phyloP scores from a whole-genome alignment of 306 rosid genomes.

The Dalbergia cultrata region DNA sequence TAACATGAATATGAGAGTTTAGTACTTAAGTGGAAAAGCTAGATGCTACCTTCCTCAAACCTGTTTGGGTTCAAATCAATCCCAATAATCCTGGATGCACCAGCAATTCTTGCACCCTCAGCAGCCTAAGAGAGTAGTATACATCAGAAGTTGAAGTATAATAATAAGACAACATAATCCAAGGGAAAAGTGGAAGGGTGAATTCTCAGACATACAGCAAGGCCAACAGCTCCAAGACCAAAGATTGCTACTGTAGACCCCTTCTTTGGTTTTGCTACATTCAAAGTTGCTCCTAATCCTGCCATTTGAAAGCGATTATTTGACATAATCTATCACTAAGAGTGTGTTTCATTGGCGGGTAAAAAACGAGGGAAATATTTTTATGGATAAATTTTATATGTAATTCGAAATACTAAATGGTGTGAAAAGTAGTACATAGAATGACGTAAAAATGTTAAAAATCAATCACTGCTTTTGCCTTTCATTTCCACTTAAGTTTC shows the following conservation, averaged over 20 bases:
- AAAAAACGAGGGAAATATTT: too few relatives aligned
- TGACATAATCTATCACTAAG: background rate
- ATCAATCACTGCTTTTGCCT: too few relatives aligned
- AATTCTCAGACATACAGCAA: constrained; percentile 45
- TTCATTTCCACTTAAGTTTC: too few relatives aligned
- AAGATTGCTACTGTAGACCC: constrained; percentile 51
- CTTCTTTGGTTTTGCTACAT: constrained; percentile 57
- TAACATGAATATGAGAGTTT: background rate
- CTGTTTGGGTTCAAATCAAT: constrained; percentile 49
- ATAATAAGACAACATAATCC: background rate
- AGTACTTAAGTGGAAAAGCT: background rate
- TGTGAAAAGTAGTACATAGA: too few relatives aligned
- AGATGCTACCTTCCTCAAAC: constrained; percentile 52
- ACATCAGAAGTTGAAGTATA: background rate
- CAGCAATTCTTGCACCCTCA: constrained; percentile 59
- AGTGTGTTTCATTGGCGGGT: too few relatives aligned
- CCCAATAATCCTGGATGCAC: constrained; percentile 56
- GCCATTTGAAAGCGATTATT: constrained; percentile 10
- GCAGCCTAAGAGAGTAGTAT: constrained; percentile 48
- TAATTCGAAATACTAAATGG: too few relatives aligned
- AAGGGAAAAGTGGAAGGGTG: background rate
- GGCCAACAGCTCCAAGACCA: constrained; percentile 57
- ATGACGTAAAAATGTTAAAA: too few relatives aligned
- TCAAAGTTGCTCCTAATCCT: constrained; percentile 55
- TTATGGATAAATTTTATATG: too few relatives aligned